Percentiles rank a stretch among this genome's conserved stretches.
phyloP scores from a whole-genome alignment of 2,329 filamentous ascomycete genomes.

The Trichoderma asperellum region DNA sequence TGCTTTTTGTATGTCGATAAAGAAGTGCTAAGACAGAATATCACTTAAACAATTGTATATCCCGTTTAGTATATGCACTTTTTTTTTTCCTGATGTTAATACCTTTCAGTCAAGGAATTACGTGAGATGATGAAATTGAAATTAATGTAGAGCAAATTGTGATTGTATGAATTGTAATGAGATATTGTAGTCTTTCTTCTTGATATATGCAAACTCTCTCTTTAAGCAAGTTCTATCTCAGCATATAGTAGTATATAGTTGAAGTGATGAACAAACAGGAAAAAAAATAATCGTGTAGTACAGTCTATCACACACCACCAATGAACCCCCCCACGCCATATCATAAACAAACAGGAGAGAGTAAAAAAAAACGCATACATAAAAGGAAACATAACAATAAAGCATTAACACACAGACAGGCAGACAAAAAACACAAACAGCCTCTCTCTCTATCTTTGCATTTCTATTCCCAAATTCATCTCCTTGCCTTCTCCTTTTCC shows the following conservation, averaged over 20 bases:
- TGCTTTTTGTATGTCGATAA: background rate
- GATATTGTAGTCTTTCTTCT: background rate
- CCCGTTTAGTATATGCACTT: background rate
- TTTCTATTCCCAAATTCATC: background rate
- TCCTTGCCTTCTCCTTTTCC: conserved; percentile 33
- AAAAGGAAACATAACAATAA: background rate
- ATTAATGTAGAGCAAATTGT: background rate
- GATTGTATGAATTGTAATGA: background rate
- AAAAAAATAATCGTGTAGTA: background rate
- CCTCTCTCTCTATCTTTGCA: background rate
- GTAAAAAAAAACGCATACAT: background rate
- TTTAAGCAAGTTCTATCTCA: conserved; percentile 3
- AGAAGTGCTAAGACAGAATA: background rate
- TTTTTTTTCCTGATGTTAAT: background rate
- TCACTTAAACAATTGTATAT: background rate
- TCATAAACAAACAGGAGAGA: background rate
- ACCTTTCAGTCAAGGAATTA: background rate
- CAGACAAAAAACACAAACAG: background rate
- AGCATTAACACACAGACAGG: background rate
- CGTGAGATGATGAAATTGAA: background rate
- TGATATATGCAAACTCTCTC: background rate
- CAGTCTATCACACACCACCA: conserved; percentile 1
- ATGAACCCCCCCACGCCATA: background rate
- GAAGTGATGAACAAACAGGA: background rate
- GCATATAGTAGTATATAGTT: background rate